phyloP scores from a whole-genome alignment of 2,329 filamentous ascomycete species.

The Microascus cirrosus region DNA sequence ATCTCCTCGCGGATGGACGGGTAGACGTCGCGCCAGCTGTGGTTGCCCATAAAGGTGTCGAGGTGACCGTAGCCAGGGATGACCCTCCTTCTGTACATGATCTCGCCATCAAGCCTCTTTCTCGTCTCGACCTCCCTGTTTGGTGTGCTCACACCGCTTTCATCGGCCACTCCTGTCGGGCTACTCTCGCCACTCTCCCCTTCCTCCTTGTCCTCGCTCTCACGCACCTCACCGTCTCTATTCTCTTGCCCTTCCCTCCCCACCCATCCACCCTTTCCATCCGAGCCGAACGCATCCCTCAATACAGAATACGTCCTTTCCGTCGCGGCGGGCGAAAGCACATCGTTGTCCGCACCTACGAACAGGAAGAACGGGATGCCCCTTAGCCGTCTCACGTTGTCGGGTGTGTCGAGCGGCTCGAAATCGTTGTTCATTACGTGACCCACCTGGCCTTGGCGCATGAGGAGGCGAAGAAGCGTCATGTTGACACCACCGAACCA shows the following conservation, averaged over 20 bases:
- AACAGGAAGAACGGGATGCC: slow-evolving; percentile 46
- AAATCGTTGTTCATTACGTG: slow-evolving; percentile 39
- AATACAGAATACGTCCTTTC: slow-evolving; percentile 41
- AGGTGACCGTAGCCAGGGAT: slow-evolving; percentile 49
- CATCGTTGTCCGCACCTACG: slow-evolving; percentile 43
- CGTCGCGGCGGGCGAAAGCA: slow-evolving; percentile 41
- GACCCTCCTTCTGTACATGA: slow-evolving; percentile 38
- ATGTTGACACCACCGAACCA: slow-evolving; percentile 55
- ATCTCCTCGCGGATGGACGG: slow-evolving; percentile 43
- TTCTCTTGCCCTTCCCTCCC: neutral
- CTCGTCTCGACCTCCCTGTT: neutral
- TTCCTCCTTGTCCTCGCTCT: neutral
- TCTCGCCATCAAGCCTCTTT: slow-evolving; percentile 6
- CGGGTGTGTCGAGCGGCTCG: slow-evolving; percentile 31
- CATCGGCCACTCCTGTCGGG: neutral
- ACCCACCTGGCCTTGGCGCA: slow-evolving; percentile 40
- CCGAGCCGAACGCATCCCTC: slow-evolving; percentile 34
- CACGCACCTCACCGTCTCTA: neutral
- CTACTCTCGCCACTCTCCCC: neutral
- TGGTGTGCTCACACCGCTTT: neutral
- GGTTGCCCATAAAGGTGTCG: slow-evolving; percentile 51
- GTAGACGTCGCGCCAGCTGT: slow-evolving; percentile 48
- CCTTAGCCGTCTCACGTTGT: slow-evolving; percentile 37
- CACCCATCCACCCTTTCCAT: neutral
- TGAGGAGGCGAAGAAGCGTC: slow-evolving; percentile 43